These are phyloP conservation scores for Gonium pectorale DNA, from an alignment of 139 green algal genomes.

Conservation along the genomic window DNA sequence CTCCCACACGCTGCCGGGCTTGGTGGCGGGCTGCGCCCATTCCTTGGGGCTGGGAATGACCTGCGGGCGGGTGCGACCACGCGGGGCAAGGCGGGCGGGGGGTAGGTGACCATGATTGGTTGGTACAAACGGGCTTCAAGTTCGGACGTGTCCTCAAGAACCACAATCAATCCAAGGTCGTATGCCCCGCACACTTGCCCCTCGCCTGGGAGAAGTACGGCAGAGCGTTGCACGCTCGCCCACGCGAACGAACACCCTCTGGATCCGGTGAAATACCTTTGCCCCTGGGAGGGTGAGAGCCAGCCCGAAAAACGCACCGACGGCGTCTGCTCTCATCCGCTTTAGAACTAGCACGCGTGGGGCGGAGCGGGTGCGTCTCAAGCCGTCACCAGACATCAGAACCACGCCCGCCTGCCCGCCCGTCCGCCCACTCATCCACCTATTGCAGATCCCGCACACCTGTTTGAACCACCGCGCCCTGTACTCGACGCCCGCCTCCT, in stretches of 20 bases:
- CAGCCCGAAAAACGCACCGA: neutral
- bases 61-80: neutral
- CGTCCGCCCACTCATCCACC: neutral
- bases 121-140: slow-evolving; percentile 48
- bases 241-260: too few relatives aligned
- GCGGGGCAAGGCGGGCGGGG: neutral
- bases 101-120: neutral
- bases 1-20: slow-evolving; percentile 52
- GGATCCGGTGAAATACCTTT: too few relatives aligned
- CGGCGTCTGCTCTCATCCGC: neutral
- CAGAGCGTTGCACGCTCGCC: too few relatives aligned
- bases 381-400: neutral
- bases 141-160: neutral
- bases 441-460: neutral
- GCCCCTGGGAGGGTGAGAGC: neutral
- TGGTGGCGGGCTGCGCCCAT: slow-evolving; percentile 6
- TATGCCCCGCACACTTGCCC: too few relatives aligned
- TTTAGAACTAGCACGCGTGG: too few relatives aligned
- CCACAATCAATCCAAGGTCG: too few relatives aligned
- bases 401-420: neutral
- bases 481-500: slow-evolving; percentile 55
- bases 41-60: slow-evolving; percentile 53
- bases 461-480: slow-evolving; percentile 57
- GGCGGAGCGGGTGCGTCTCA: neutral
- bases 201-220: too few relatives aligned